Evolutionary conservation across 805 yeast species (phyloP), one percentile per base, ranked within the genome.

Genomic region (Pichia membranifaciens): DNA sequence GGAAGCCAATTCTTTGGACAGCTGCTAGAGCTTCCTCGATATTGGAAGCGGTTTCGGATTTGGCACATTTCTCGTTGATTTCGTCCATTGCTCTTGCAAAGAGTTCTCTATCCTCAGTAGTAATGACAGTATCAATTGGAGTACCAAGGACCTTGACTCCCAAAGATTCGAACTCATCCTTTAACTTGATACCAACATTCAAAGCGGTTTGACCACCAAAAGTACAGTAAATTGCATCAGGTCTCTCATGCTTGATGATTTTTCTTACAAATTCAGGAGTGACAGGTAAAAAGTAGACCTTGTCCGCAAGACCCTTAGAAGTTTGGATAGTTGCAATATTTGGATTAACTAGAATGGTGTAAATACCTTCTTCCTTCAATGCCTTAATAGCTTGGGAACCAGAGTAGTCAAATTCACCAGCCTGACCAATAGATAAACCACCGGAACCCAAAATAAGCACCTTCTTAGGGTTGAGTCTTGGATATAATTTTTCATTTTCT

Each of bases 351-450:
- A 93, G 78, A 57, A 93, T 84, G 48, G 98, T 90, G 76, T 91
- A 88, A 55, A 91, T 93, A 52, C 96, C 96, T 71, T 90, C 98
- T 73, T 93, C 97, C 69, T 88, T 91, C 71, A 93, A 76, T 41
- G 99, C 99, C 71, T 93, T 93, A 71, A 93, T 93, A 50, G 99
- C 99, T 72, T 93, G 99, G 47, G 96, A 88, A 62, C 99, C 99
- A 40, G 97, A 89, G 72, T 93, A 93, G 68, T 93, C 99, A 63
- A 93, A 93, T 72, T 93, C 99, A 70, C 99, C 99, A 54, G 99
- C 99, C 74, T 93, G 99, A 56, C 99, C 99, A 65, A 93, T 93
- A 48, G 96, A 87, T 60, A 93, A 76, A 66, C 99, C 99, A 74
- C 99, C 99, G 44, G 97, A 90, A 61, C 99, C 99, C 61, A 93